Evolutionary conservation across 352 stramenopile species (phyloP), one percentile per base, ranked within the genome.

Genomic region (Phytophthora uliginosa): DNA sequence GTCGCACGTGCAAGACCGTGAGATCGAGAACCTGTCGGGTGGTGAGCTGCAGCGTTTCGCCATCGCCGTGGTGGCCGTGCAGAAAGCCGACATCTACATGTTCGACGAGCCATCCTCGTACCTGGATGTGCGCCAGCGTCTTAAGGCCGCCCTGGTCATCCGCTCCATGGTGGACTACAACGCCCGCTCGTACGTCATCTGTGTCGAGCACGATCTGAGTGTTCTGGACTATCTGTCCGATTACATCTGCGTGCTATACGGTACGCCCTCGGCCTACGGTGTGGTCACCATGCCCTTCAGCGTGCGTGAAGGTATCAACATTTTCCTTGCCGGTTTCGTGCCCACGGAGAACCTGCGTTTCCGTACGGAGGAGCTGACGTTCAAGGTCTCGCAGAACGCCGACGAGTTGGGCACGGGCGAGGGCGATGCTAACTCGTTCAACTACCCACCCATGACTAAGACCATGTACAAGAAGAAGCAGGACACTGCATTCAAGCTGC

Each of bases 201-300:
- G 99, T 59, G 98, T 99, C 64, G 98, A 99, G 91, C 98, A 99
- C 89, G 98, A 99, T 93, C 83, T 99, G 69, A 98, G 98, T 76
- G 98, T 99, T 63, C 83, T 99, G 53, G 98, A 99, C 87, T 99
- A 99, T 86, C 77, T 99, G 36, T 99, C 95, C 72, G 98, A 99
- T 87, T 99, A 96, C 84, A 98, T 99, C 73, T 99, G 98, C 82
- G 98, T 99, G 79, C 84, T 99, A 10, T 99, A 99, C 79, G 98
- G 98, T 53, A 97, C 86, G 61, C 95, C 98, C 22, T 98, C 95
- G 54, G 98, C 95, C 31, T 99, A 99, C 87, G 98, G 98, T 71
- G 98, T 99, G 26, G 98, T 99, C 31, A 99, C 98, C 47, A 99
- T 99, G 98, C 98, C 98, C 4, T 99, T 99, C 83, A 98, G 94